Percentiles rank a stretch among this genome's conserved stretches.
These are phyloP conservation scores for Phaseolus coccineus DNA, from an alignment of 331 rosid genomes.

Conservation along the genomic window DNA sequence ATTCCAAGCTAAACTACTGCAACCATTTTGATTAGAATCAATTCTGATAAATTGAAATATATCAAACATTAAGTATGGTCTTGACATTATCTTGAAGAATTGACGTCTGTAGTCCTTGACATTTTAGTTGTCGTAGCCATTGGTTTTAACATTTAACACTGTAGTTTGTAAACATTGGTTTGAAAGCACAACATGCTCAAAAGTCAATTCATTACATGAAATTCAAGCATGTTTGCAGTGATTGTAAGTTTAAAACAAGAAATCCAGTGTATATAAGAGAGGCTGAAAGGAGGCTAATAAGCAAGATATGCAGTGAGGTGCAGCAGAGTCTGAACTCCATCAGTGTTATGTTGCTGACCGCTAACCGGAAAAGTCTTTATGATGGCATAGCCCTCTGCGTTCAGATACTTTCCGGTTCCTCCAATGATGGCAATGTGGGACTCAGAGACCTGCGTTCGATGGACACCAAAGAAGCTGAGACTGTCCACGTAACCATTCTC, in stretches of 20 bases:
- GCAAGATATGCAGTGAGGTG: conserved; percentile 66
- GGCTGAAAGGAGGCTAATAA: conserved; percentile 19
- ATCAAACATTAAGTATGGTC: not conserved
- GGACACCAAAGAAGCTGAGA: conserved; percentile 83
- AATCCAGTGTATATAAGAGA: too few relatives aligned
- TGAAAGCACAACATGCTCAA: not conserved
- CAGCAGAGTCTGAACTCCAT: conserved; percentile 70
- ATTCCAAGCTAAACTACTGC: too few relatives aligned
- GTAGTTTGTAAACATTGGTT: not conserved
- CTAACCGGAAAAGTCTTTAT: conserved; percentile 69
- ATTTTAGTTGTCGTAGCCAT: too few relatives aligned
- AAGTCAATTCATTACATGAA: too few relatives aligned
- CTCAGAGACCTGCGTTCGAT: conserved; percentile 66
- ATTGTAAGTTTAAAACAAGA: too few relatives aligned
- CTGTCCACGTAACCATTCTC: conserved; percentile 72
- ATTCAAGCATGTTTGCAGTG: too few relatives aligned
- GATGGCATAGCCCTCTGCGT: conserved; percentile 72
- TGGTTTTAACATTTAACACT: too few relatives aligned
- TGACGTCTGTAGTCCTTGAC: too few relatives aligned
- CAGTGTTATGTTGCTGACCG: conserved; percentile 58
- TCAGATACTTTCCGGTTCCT: conserved; percentile 86
- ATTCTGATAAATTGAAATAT: too few relatives aligned
- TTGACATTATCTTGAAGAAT: too few relatives aligned
- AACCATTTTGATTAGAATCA: too few relatives aligned
- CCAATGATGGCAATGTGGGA: conserved; percentile 86